A percentile compares a stretch with the other conserved stretches of the same genome.
These are phyloP conservation scores for Mycena sanguinolenta DNA, from an alignment of 768 basidiomycete species.

Conservation along the genomic window DNA sequence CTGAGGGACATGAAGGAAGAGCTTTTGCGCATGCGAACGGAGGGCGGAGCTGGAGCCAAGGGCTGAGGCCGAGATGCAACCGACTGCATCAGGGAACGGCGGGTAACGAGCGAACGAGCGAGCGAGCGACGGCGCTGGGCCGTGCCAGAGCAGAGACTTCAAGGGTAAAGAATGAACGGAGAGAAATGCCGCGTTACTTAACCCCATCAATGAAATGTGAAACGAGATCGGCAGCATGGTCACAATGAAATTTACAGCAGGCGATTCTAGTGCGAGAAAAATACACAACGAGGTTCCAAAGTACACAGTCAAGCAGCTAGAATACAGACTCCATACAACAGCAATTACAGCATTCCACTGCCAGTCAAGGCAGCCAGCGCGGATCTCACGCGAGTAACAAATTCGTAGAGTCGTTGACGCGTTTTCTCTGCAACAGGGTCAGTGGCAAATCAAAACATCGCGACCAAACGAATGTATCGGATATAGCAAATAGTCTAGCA, in stretches of 20 bases:
- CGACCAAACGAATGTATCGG: not conserved
- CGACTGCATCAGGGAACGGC: conserved; percentile 24
- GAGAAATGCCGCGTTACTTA: not conserved
- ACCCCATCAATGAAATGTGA: not conserved
- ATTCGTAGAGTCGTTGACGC: conserved; percentile 39
- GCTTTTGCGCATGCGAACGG: conserved; percentile 62
- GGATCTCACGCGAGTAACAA: conserved; percentile 49
- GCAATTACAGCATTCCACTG: conserved; percentile 14
- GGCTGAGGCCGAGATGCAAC: conserved; percentile 51
- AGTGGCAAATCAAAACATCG: conserved; percentile 3
- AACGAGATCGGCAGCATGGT: conserved; percentile 7
- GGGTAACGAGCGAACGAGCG: not conserved
- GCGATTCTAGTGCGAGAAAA: conserved; percentile 6
- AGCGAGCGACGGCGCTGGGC: not conserved
- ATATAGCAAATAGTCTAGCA: not conserved
- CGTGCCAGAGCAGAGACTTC: not conserved
- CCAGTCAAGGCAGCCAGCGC: conserved; percentile 48
- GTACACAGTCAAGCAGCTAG: not conserved
- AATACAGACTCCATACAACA: conserved; percentile 8
- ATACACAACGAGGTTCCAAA: not conserved
- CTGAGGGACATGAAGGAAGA: conserved; percentile 70
- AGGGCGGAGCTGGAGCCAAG: conserved; percentile 43
- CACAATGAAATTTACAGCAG: not conserved
- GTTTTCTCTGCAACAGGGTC: conserved; percentile 44
- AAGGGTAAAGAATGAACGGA: no score